Evolutionary conservation across 1,139 yeast species (phyloP), one percentile per base, ranked within the genome.

Genomic region (Arxiozyma slooffiae): DNA sequence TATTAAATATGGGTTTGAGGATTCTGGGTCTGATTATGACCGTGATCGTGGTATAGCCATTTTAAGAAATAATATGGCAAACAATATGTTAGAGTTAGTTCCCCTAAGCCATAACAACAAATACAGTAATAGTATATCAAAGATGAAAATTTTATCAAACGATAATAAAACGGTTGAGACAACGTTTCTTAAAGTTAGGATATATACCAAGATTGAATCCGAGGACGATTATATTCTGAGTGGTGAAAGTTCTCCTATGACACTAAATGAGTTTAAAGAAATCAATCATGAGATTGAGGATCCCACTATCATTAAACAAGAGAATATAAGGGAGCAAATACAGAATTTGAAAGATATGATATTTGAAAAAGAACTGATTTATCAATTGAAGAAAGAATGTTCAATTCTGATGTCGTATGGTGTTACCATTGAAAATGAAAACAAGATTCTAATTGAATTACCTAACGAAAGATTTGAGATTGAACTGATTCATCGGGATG

Each of bases 1-100:
- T 1, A 84, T 90, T 38, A 87, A 86, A 60, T 90, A 85, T 63
- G 97, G 97, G 0, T 92, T 80, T 67, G 92, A 85, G 9, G 97
- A 89, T 65, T 81, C 95, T 0, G 98, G 97, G 0, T 86, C 96
- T 0, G 78, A 75, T 38, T 86, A 79, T 60, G 73, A 66, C 55
- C 69, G 70, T 50, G 94, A 87, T 58, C 77, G 78, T 55, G 97
- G 97, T 1, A 70, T 82, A 44, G 96, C 95, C 0, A 67, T 83
- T 1, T 69, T 88, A 52, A 69, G 80, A 56, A 61, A 72, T 68
- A 55, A 67, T 58, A 46, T 60, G 36, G 62, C 50, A 59, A 62
- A 51, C 67, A 75, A 53, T 30, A 64, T 65, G 46, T 63, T 73
- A 20, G 74, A 76, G 48, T 61, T 71, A 37, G 70, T 74, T 4